A percentile compares a stretch with the other conserved stretches of the same genome.
Conservation (phyloP, 352 stramenopile species). For the Phytophthora nicotianae region DNA sequence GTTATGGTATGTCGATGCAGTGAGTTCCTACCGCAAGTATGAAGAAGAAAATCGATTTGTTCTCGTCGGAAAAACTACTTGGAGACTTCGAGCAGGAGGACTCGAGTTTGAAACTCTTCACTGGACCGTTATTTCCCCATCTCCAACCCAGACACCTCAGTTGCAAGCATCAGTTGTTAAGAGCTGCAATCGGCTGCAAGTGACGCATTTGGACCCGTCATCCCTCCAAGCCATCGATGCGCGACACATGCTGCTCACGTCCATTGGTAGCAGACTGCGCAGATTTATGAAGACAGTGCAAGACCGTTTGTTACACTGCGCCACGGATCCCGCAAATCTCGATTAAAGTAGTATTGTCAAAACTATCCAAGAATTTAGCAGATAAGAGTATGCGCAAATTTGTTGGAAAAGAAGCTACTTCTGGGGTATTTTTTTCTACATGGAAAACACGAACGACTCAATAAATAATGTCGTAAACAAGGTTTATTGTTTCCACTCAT, state of each 20-base stretch:
- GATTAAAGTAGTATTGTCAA: no score
- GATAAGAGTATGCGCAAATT: no score
- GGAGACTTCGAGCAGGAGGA: conserved; percentile 3
- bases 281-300: conserved; percentile 15
- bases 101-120: conserved; percentile 18
- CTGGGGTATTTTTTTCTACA: no score
- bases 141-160: neutral
- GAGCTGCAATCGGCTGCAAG: neutral
- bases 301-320: neutral
- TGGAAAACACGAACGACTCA: no score
- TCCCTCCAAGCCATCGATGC: neutral
- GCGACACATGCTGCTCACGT: conserved; percentile 4
- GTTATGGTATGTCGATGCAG: conserved; percentile 13
- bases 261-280: conserved; percentile 11
- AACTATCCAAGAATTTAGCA: no score
- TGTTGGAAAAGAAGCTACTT: no score
- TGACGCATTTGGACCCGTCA: conserved; percentile 1
- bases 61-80: conserved; percentile 18
- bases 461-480: no score
- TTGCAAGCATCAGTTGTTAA: neutral
- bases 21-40: conserved; percentile 16
- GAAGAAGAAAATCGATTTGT: conserved; percentile 17
- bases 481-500: no score
- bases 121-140: conserved; percentile 18
- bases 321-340: neutral